These are phyloP conservation scores for Cinnamomum micranthum DNA, from an alignment of 164 flowering plant genomes.

Conservation along the genomic window DNA sequence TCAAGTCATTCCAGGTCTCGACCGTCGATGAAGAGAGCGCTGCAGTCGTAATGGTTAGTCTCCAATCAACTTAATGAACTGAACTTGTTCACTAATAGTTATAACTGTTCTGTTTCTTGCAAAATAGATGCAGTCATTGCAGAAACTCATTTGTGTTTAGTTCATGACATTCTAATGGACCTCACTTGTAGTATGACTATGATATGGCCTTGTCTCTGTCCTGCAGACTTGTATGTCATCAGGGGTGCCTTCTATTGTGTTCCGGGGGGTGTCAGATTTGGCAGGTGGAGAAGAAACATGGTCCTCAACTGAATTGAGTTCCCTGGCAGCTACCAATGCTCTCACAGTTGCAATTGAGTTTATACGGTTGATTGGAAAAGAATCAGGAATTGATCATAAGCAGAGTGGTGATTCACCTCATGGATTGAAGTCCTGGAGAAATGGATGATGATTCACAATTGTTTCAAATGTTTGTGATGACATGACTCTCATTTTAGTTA, in stretches of 20 bases:
- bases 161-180: too few relatives aligned
- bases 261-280: constrained; percentile 51
- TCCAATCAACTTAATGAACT: neutral
- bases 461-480: too few relatives aligned
- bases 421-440: neutral
- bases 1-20: constrained; percentile 34
- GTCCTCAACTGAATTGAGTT: constrained; percentile 22
- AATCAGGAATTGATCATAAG: neutral
- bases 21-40: constrained; percentile 56
- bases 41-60: constrained; percentile 41
- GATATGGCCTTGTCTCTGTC: neutral
- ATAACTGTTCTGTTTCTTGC: too few relatives aligned
- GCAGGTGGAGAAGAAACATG: constrained; percentile 34
- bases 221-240: constrained; percentile 41
- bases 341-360: constrained; percentile 41
- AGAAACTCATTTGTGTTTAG: too few relatives aligned
- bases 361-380: constrained; percentile 7
- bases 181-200: neutral
- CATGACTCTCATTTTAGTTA: too few relatives aligned
- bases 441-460: neutral
- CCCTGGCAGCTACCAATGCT: constrained; percentile 45
- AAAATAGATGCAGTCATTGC: too few relatives aligned
- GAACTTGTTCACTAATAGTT: neutral
- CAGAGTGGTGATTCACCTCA: neutral
- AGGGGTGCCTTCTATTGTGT: constrained; percentile 39